A percentile compares a stretch with the other conserved stretches of the same genome.
Evolutionary conservation across 768 basidiomycete species (phyloP).

Genomic region (Boletus rubescentipes): DNA sequence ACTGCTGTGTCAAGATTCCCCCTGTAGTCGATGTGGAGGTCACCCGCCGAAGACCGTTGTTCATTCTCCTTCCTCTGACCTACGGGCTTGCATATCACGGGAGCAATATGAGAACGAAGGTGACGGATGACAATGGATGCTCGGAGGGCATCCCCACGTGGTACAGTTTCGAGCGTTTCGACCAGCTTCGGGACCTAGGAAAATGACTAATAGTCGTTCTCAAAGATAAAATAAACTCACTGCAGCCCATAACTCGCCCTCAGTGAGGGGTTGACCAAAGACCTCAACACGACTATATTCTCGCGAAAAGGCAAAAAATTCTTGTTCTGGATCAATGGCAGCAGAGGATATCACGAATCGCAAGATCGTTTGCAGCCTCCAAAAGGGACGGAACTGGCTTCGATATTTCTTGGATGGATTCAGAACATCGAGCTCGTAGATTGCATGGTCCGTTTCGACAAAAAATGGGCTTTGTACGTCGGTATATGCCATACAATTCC

Average conservation of each 20-base stretch:
- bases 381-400: slow-evolving; percentile 45
- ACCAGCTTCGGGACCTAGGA: slow-evolving; percentile 23
- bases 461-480: slow-evolving; percentile 51
- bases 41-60: not conserved
- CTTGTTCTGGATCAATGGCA: slow-evolving; percentile 23
- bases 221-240: slow-evolving; percentile 11
- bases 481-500: not conserved
- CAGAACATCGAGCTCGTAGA: slow-evolving; percentile 51
- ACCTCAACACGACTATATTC: slow-evolving; percentile 27
- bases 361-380: slow-evolving; percentile 48
- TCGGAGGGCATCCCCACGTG: slow-evolving; percentile 19
- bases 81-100: slow-evolving; percentile 13
- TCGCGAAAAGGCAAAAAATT: slow-evolving; percentile 36
- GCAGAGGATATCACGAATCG: slow-evolving; percentile 44
- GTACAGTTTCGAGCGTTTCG: slow-evolving; percentile 22
- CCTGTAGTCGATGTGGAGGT: slow-evolving; percentile 7
- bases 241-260: slow-evolving; percentile 29
- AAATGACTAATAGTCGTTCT: not conserved
- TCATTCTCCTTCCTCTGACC: slow-evolving; percentile 1
- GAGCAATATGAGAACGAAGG: slow-evolving; percentile 15
- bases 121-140: slow-evolving; percentile 19
- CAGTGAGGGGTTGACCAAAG: slow-evolving; percentile 15
- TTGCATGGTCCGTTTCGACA: slow-evolving; percentile 62
- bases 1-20: slow-evolving; percentile 58
- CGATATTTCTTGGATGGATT: slow-evolving; percentile 47